Conservation (phyloP, 805 yeast genomes). For the Scheffersomyces amazonensis region DNA sequence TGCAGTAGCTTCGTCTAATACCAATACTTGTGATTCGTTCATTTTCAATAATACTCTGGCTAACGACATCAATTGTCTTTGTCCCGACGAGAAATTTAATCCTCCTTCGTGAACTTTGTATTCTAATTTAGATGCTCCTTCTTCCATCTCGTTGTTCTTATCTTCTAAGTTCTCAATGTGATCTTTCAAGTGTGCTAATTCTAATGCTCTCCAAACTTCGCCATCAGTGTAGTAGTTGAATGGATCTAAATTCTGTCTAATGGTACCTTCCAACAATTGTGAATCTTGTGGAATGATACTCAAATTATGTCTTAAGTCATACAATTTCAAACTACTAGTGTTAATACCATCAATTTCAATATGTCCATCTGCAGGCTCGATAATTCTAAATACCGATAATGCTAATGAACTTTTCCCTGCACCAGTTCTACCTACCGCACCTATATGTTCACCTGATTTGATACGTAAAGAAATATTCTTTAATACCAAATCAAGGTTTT, state of each 20-base stretch:
- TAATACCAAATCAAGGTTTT: conserved; percentile 72
- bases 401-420: conserved; percentile 91
- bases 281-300: conserved; percentile 93
- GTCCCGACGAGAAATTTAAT: conserved; percentile 83
- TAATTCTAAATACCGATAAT: conserved; percentile 75
- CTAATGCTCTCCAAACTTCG: conserved; percentile 73
- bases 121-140: conserved; percentile 25
- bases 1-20: conserved; percentile 43
- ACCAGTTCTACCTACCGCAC: conserved; percentile 95
- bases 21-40: conserved; percentile 21
- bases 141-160: conserved; percentile 18
- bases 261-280: conserved; percentile 82
- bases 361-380: conserved; percentile 66
- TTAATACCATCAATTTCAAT: conserved; percentile 67
- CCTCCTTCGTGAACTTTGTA: conserved; percentile 63
- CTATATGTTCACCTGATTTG: conserved; percentile 76
- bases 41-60: conserved; percentile 70
- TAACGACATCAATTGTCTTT: conserved; percentile 79
- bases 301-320: conserved; percentile 69
- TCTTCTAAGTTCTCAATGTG: conserved; percentile 54
- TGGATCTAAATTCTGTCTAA: conserved; percentile 87
- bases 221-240: conserved; percentile 61
- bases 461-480: conserved; percentile 62
- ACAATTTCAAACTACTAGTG: conserved; percentile 65
- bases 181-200: conserved; percentile 68